Evolutionary conservation across 306 rosid genomes (phyloP), one percentile per base, ranked within the genome.

Genomic region (Rosa rugosa): DNA sequence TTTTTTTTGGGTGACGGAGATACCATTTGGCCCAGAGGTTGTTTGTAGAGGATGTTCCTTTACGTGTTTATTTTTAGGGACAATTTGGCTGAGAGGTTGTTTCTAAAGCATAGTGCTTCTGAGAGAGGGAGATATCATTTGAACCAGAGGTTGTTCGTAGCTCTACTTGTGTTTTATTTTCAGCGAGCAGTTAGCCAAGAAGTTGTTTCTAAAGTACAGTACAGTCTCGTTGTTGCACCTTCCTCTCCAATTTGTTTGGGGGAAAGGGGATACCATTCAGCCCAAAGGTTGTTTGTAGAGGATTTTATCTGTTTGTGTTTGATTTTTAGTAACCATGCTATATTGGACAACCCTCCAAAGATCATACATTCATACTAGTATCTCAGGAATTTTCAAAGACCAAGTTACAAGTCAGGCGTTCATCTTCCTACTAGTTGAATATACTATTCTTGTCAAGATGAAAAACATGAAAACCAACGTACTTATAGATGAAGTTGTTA

Each of bases 401-500:
- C 36, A 31, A 31, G 36, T 38, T 17, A 66, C 10, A 60, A 36
- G 23, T 6, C 71, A 40, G 3, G 49, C 36, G 18, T 67, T 38
- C 73, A 41, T 23, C 73, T 69, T 42, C 73, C 53, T 20, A 23
- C 36, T 68, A 42, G 51, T 69, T 5, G 17, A 69, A 69, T 69
- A 36, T 14, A 36, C 70, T 65, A 14, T 8, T 62, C 11, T 36
- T 65, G 44, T 3, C 1, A 11, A 17, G 8, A 69, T 4, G 17
- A 20, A 68, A n/a, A 25, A 41, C 34, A 17, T 34, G 72, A 4
- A 11, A n/a, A 41, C 68, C 38, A 27, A 62, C 10, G 11, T 41
- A 10, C 42, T 27, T 67, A 40, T 7, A 40, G 49, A 17, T 6
- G 8, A 40, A 38, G 25, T 41, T 67, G 50, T 9, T 2, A 3